Percentiles rank a stretch among this genome's conserved stretches.
Evolutionary conservation across 2,329 filamentous ascomycete genomes (phyloP).

Genomic region (Colletotrichum gloeosporioides): DNA sequence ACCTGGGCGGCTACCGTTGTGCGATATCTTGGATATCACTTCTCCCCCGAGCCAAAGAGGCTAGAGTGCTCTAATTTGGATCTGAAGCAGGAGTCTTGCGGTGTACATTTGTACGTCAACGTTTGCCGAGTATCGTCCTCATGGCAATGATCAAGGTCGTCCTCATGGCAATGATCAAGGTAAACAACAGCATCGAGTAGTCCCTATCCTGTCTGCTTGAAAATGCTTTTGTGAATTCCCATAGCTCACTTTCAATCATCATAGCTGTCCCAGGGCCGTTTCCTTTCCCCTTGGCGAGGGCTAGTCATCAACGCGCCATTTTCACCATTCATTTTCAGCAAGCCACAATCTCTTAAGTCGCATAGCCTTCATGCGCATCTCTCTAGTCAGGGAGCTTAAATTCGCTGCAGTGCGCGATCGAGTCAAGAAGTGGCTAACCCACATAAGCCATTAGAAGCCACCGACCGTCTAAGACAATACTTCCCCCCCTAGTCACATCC

Average conservation of each 20-base stretch:
- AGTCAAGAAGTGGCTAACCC: not conserved
- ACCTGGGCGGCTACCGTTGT: not conserved
- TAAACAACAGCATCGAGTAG: not conserved
- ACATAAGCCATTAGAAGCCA: not conserved
- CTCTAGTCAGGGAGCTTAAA: not conserved
- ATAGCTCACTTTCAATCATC: not conserved
- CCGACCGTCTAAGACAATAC: not conserved
- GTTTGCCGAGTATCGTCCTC: too few relatives aligned
- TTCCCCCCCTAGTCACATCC: not conserved
- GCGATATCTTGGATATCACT: too few relatives aligned
- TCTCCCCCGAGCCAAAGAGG: not conserved
- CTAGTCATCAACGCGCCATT: not conserved
- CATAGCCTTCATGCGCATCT: not conserved
- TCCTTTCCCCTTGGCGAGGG: too few relatives aligned
- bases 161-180: not conserved
- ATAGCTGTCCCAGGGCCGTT: not conserved
- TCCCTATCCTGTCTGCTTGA: not conserved
- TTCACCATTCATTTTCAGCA: not conserved
- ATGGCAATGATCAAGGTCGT: too few relatives aligned
- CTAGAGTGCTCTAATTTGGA: not conserved
- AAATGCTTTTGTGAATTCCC: not conserved
- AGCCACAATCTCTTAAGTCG: not conserved
- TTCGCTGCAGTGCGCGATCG: not conserved
- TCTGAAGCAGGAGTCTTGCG: too few relatives aligned
- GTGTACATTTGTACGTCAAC: too few relatives aligned